Percentiles rank a stretch among this genome's conserved stretches.
These are phyloP conservation scores for Ligustrum vulgare DNA, from an alignment of 257 asterid species.

Conservation along the genomic window DNA sequence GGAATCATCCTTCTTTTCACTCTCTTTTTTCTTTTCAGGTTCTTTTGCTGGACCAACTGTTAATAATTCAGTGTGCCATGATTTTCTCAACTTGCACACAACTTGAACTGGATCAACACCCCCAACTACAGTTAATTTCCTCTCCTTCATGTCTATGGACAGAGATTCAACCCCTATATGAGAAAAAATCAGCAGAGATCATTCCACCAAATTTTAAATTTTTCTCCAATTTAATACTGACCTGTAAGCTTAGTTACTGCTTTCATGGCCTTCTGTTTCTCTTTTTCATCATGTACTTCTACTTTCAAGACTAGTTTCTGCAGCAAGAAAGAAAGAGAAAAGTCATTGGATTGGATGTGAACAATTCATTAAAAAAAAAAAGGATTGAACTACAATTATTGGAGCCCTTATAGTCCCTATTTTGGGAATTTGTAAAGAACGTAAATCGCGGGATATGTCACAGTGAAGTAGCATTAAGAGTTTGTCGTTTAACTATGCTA, in stretches of 20 bases:
- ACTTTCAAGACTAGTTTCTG: conserved; percentile 65
- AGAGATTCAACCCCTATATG: conserved; percentile 48
- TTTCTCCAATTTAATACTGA: no score
- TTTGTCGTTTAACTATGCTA: no score
- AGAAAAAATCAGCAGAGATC: no score
- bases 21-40: conserved; percentile 42
- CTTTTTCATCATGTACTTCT: conserved; percentile 42
- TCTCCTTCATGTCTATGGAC: conserved; percentile 51
- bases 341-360: no score
- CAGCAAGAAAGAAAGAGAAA: not conserved
- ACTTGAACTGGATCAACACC: conserved; percentile 50
- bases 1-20: conserved; percentile 24
- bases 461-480: no score
- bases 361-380: no score
- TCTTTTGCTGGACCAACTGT: conserved; percentile 62
- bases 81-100: conserved; percentile 46
- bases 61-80: conserved; percentile 39
- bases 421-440: no score
- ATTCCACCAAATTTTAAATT: no score
- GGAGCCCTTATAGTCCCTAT: no score
- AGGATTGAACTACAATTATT: no score
- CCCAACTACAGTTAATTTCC: conserved; percentile 54
- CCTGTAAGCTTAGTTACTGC: conserved; percentile 48
- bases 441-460: no score
- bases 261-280: conserved; percentile 64